Evolutionary conservation across 495 filamentous ascomycete species (phyloP).

Genomic region (Pseudomonodictys pantanalensis): DNA sequence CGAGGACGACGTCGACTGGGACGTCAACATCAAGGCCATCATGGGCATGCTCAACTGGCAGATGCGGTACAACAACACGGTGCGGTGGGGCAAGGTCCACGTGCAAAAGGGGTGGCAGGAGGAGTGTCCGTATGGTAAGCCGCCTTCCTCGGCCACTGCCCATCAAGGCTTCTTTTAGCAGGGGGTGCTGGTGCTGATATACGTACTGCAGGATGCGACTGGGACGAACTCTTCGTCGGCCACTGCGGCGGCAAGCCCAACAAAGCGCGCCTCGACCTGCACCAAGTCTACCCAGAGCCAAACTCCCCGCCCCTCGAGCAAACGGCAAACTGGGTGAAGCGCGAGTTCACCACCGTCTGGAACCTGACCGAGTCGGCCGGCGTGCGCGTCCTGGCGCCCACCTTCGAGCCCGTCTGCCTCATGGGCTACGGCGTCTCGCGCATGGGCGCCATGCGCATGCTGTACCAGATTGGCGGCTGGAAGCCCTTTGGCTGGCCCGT

Average conservation of each 20-base stretch:
- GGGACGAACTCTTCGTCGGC: constrained; percentile 30
- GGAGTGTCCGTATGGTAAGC: constrained; percentile 24
- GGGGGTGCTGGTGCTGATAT: too few relatives aligned
- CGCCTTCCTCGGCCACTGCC: too few relatives aligned
- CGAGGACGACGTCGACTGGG: constrained; percentile 52
- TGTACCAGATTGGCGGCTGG: constrained; percentile 28
- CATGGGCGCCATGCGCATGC: constrained; percentile 28
- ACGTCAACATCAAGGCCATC: constrained; percentile 46
- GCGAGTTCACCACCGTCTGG: constrained; percentile 14
- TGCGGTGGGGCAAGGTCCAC: constrained; percentile 16
- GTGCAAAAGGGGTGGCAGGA: constrained; percentile 22
- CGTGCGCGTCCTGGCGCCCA: constrained; percentile 17
- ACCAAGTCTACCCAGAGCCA: constrained; percentile 16
- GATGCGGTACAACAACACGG: constrained; percentile 25
- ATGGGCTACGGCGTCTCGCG: constrained; percentile 23
- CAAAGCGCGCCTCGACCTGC: constrained; percentile 11
- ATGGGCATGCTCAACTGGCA: constrained; percentile 21
- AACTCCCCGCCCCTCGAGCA: not conserved
- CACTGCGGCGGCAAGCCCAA: constrained; percentile 24
- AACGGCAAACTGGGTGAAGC: not conserved
- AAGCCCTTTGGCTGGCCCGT: constrained; percentile 8
- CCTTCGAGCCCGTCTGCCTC: constrained; percentile 19
- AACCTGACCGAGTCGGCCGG: constrained; percentile 2
- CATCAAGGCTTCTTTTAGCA: too few relatives aligned
- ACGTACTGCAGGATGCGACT: constrained; percentile 20